These are phyloP conservation scores for Aspergillus sp. DNA, from an alignment of 2,329 filamentous ascomycete genomes.

Conservation along the genomic window DNA sequence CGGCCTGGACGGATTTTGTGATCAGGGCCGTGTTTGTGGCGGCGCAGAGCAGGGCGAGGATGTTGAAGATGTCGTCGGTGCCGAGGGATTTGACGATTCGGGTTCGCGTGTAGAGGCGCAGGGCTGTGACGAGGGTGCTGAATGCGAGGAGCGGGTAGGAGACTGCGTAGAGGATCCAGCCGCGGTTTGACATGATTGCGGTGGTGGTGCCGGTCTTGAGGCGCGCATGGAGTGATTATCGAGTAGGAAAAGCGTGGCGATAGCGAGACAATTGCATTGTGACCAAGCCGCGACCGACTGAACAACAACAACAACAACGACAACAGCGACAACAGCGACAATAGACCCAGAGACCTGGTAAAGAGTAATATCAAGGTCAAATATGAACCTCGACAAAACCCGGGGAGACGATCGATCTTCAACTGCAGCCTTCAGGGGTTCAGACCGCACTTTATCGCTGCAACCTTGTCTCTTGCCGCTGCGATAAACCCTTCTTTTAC, in stretches of 20 bases:
- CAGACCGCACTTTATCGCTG: no score
- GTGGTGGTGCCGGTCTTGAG: background rate
- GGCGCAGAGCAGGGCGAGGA: slow-evolving; percentile 14
- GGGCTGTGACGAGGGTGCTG: background rate
- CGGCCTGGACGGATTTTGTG: slow-evolving; percentile 6
- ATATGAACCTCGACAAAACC: no score
- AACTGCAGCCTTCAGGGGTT: no score
- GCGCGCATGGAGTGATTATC: no score
- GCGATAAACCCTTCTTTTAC: background rate
- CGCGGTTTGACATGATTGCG: background rate
- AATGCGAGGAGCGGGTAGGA: slow-evolving; percentile 17
- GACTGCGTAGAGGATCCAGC: slow-evolving; percentile 19
- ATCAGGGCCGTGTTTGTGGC: slow-evolving; percentile 12
- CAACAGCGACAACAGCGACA: no score
- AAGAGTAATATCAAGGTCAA: no score
- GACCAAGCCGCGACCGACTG: no score
- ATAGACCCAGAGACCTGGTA: no score
- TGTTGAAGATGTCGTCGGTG: slow-evolving; percentile 20
- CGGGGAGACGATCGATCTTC: no score
- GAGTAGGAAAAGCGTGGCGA: no score
- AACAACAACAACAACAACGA: no score
- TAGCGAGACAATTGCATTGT: no score
- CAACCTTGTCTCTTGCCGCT: background rate
- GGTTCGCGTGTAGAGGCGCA: slow-evolving; percentile 15
- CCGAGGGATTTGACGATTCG: slow-evolving; percentile 16